Percentiles rank a stretch among this genome's conserved stretches.
phyloP scores from a whole-genome alignment of 1,139 yeast species.

The Yamadazyma diddensiae region DNA sequence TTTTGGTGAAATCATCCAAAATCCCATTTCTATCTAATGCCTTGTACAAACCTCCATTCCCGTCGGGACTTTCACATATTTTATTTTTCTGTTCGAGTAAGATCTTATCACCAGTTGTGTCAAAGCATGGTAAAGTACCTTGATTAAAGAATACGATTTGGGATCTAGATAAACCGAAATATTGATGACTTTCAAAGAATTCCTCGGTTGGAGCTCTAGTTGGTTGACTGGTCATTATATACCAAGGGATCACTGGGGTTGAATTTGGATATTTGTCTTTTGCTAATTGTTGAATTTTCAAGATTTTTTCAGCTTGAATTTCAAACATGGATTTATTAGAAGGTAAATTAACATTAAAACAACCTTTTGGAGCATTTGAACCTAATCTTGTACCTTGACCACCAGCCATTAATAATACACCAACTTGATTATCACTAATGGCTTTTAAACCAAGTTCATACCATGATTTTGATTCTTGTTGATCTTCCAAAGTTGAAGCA shows the following conservation, averaged over 20 bases:
- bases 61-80: slow-evolving; percentile 90
- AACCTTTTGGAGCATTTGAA: slow-evolving; percentile 87
- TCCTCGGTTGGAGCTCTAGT: slow-evolving; percentile 75
- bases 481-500: slow-evolving; percentile 47
- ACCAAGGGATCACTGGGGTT: slow-evolving; percentile 63
- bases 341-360: slow-evolving; percentile 84
- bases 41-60: slow-evolving; percentile 94
- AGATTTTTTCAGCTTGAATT: slow-evolving; percentile 85
- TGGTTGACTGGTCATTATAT: slow-evolving; percentile 94
- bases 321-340: slow-evolving; percentile 83
- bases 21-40: slow-evolving; percentile 69
- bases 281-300: slow-evolving; percentile 60
- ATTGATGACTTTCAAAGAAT: slow-evolving; percentile 58
- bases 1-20: slow-evolving; percentile 61
- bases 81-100: slow-evolving; percentile 53
- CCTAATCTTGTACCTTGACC: slow-evolving; percentile 98
- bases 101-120: slow-evolving; percentile 65
- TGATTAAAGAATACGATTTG: slow-evolving; percentile 86
- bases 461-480: slow-evolving; percentile 45
- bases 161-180: slow-evolving; percentile 62
- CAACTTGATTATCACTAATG: slow-evolving; percentile 71
- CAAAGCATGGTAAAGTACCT: slow-evolving; percentile 91
- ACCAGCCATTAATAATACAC: slow-evolving; percentile 91
- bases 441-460: slow-evolving; percentile 60
- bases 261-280: slow-evolving; percentile 26